Conservation (phyloP, 169 alveolate genomes). For the Cryptosporidium muris region DNA sequence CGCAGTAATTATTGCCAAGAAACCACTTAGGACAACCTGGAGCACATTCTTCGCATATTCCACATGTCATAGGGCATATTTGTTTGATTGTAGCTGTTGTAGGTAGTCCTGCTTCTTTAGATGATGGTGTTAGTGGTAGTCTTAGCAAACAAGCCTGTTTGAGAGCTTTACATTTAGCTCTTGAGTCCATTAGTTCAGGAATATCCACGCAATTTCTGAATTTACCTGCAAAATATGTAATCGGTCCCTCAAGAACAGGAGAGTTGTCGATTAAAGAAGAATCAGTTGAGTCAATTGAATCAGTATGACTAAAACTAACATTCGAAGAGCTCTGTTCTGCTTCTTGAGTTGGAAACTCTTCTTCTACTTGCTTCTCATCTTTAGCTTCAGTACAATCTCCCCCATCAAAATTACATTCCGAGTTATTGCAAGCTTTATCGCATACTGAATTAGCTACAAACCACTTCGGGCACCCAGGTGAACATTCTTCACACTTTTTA, state of each 20-base stretch:
- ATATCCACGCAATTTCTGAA: conserved; percentile 53
- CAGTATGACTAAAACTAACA: not conserved
- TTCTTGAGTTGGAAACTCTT: not conserved
- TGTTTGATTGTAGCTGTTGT: conserved; percentile 73
- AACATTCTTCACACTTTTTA: conserved; percentile 76
- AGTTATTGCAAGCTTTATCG: conserved; percentile 76
- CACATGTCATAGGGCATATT: conserved; percentile 78
- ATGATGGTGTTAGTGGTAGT: conserved; percentile 44
- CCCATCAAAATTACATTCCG: conserved; percentile 75
- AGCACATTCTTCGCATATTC: conserved; percentile 76
- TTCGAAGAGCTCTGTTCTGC: not conserved
- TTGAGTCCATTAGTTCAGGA: conserved; percentile 47
- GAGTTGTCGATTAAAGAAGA: not conserved
- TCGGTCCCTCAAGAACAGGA: conserved; percentile 22
- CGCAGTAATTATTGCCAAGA: conserved; percentile 74
- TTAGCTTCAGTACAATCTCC: conserved; percentile 76
- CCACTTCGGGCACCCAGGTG: conserved; percentile 78
- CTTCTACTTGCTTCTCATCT: conserved; percentile 31
- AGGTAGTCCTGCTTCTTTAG: conserved; percentile 69
- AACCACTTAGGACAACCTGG: conserved; percentile 78
- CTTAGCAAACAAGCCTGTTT: conserved; percentile 37
- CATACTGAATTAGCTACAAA: conserved; percentile 77
- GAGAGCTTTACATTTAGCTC: conserved; percentile 45
- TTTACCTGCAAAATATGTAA: conserved; percentile 56
- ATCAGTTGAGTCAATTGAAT: not conserved